These are phyloP conservation scores for Penicillium argentinense DNA, from an alignment of 495 filamentous ascomycete species.

Conservation along the genomic window DNA sequence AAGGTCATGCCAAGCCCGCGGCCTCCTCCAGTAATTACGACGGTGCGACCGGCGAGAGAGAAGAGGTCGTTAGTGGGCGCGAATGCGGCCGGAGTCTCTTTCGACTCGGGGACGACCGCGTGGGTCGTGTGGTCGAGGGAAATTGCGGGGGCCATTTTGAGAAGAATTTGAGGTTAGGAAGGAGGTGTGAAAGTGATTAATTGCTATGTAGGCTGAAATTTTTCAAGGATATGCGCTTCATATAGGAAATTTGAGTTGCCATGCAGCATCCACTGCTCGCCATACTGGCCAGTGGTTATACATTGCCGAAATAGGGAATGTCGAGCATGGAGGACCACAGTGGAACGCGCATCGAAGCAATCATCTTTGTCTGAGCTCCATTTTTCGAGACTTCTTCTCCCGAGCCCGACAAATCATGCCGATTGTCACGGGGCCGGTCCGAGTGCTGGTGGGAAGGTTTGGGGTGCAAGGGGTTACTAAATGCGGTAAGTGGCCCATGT, in stretches of 20 bases:
- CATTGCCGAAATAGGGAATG: slow-evolving; percentile 18
- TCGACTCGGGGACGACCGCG: slow-evolving; percentile 21
- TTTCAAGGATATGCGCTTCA: slow-evolving; percentile 4
- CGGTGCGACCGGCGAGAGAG: slow-evolving; percentile 62
- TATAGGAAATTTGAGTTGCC: slow-evolving; percentile 2
- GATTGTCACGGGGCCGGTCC: slow-evolving; percentile 3
- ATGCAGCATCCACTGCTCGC: background rate
- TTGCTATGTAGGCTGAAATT: background rate
- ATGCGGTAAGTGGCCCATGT: slow-evolving; percentile 4
- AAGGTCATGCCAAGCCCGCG: slow-evolving; percentile 64
- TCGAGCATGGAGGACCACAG: slow-evolving; percentile 10
- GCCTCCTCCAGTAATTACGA: slow-evolving; percentile 69
- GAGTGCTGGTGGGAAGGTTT: background rate
- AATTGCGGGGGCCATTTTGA: slow-evolving; percentile 31
- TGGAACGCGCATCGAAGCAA: slow-evolving; percentile 3
- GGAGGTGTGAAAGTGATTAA: background rate
- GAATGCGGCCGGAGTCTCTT: slow-evolving; percentile 23
- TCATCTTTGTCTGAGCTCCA: slow-evolving; percentile 1
- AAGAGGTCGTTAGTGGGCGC: slow-evolving; percentile 27
- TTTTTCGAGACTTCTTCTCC: slow-evolving; percentile 2
- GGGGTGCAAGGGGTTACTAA: slow-evolving; percentile 11
- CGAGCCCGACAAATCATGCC: slow-evolving; percentile 9
- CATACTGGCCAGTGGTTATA: slow-evolving; percentile 10
- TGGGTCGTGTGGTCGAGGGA: slow-evolving; percentile 24
- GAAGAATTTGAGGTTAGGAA: background rate